Evolutionary conservation across 345 rosid species (phyloP), one percentile per base, ranked within the genome.

Genomic region (Eucalyptus marginata): DNA sequence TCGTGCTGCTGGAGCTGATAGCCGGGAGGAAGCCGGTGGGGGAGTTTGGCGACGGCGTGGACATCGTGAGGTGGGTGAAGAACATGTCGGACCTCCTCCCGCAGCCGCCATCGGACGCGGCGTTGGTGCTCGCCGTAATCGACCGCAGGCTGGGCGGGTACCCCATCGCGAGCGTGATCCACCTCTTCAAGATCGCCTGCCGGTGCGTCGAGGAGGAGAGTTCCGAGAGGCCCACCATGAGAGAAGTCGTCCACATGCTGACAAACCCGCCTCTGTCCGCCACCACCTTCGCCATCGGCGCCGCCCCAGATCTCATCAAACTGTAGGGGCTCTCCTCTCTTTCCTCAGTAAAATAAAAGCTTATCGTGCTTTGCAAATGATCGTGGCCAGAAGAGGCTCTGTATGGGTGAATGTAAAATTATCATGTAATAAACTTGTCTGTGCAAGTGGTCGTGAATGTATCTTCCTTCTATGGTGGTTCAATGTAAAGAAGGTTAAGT

Each of bases 31-130:
- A 90, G 94, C 99, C 99, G 1, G 98, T 97, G 47, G 99, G 99
- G 49, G 98, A 95, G 62, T 96, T 97, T 86, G 99, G 97, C n/a
- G 99, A 97, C 18, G 99, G 99, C 24, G 98, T 96, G 88, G 99
- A 97, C 92, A 97, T 97, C 46, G 99, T 97, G 68, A 90, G 96
- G 90, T 97, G 99, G 99, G 97, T 97, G 43, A 92, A 93, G 90
- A 96, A 96, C 20, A 89, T 90, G 25, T 92, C 93, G 8, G 98
- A 97, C 86, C 93, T 93, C 27, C 46, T 95, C n/a, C 46, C 96
- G 31, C 96, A 95, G 91, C 97, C 98, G 90, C 96, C 98, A 16
- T 94, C 96, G 0, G 94, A 96, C 87, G 93, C 95, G 5, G 94
- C 96, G 7, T 91, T 93, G 1, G 97, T 94, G 49, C 40, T 95